These are phyloP conservation scores for Calvatia gigantea DNA, from an alignment of 768 basidiomycete species.

Conservation along the genomic window DNA sequence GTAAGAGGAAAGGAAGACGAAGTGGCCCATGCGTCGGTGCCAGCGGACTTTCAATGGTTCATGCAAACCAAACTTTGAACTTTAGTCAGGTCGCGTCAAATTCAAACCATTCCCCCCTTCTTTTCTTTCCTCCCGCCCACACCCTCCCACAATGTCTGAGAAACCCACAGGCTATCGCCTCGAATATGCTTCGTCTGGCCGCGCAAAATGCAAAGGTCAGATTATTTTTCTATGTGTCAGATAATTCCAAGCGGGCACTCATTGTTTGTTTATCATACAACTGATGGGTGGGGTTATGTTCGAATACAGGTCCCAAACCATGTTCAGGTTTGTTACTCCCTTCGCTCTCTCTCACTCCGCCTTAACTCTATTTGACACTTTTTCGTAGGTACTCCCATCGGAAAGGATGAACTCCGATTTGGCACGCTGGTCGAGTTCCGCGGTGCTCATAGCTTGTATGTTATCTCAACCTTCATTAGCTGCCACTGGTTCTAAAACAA, in stretches of 20 bases:
- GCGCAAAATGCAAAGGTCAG: conserved; percentile 80
- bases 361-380: conserved; percentile 15
- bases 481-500: neutral
- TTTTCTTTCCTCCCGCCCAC: conserved; percentile 22
- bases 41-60: conserved; percentile 44
- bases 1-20: conserved; percentile 14
- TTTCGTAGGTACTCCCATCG: conserved; percentile 59
- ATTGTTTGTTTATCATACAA: conserved; percentile 21
- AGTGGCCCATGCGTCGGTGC: conserved; percentile 42
- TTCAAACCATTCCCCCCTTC: conserved; percentile 20
- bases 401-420: conserved; percentile 69
- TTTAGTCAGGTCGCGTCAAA: conserved; percentile 27
- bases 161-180: conserved; percentile 70
- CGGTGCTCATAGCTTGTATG: conserved; percentile 66
- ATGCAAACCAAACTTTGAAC: conserved; percentile 26
- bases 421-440: conserved; percentile 73
- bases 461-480: conserved; percentile 19
- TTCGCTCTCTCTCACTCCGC: neutral
- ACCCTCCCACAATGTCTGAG: conserved; percentile 33
- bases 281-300: conserved; percentile 14
- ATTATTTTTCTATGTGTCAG: conserved; percentile 19
- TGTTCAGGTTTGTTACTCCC: conserved; percentile 53
- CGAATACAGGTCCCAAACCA: conserved; percentile 65
- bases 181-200: conserved; percentile 65
- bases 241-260: conserved; percentile 18